Evolutionary conservation across 768 basidiomycete genomes (phyloP).

Genomic region (Nidula microcarpa): DNA sequence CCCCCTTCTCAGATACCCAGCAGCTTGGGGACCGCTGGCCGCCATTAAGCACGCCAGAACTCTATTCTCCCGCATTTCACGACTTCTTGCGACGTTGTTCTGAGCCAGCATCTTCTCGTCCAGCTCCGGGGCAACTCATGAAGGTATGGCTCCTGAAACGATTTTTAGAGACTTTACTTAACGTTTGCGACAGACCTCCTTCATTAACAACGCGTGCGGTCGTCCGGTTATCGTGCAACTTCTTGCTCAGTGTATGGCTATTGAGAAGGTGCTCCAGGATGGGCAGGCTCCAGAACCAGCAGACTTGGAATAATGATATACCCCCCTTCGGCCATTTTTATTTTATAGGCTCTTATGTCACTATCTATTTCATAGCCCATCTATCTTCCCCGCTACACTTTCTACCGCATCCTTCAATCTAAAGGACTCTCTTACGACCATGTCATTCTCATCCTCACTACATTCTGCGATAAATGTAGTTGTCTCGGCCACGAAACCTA

Average conservation of each 20-base stretch:
- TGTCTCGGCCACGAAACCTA: conserved; percentile 79
- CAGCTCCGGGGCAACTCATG: conserved; percentile 51
- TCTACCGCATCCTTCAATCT: conserved; percentile 70
- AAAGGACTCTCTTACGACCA: conserved; percentile 68
- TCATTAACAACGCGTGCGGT: conserved; percentile 67
- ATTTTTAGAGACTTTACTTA: neutral
- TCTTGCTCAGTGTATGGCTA: conserved; percentile 61
- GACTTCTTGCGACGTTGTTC: conserved; percentile 71
- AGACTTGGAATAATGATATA: conserved; percentile 12
- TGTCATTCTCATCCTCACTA: conserved; percentile 84
- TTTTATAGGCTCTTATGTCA: conserved; percentile 13
- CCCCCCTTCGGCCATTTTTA: conserved; percentile 8
- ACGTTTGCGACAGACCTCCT: conserved; percentile 41
- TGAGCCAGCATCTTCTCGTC: conserved; percentile 51
- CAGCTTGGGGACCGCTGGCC: conserved; percentile 66
- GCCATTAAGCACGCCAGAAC: conserved; percentile 49
- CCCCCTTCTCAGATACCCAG: conserved; percentile 64
- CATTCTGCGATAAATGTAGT: conserved; percentile 85
- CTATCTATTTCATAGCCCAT: conserved; percentile 34
- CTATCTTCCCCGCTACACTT: conserved; percentile 63
- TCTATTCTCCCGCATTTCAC: conserved; percentile 67
- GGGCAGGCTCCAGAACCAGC: conserved; percentile 12
- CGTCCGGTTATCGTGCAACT: conserved; percentile 65
- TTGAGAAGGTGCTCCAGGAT: conserved; percentile 46
- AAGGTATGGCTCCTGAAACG: conserved; percentile 40